Base-by-base conservation (phyloP, 257 asterid species). In the Solanum piurae region DNA sequence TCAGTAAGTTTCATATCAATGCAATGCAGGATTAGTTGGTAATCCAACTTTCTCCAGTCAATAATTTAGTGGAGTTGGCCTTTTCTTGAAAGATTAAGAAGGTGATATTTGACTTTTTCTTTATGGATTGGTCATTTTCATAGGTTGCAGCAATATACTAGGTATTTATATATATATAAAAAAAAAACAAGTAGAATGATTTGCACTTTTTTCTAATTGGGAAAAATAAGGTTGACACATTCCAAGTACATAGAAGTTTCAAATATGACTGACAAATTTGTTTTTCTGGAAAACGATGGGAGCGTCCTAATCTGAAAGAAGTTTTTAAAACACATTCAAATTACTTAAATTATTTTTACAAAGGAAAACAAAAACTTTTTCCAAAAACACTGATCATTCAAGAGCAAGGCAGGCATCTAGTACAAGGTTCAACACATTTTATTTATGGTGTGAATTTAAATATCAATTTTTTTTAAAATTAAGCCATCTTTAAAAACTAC, bases 391-490 rank as follows among this genome's bases (percentile, higher is more conserved):
- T 62, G 29, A 7, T n/a, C 71, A 62, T 21, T 18, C n/a, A 55
- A 55, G 64, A 55, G 2, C 64, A 52, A 16, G 62, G 62, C 9
- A 52, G 62, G 16, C 62, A 52, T 52, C 62, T 52, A 52, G 62
- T 52, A 52, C 62, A 16, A 52, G 62, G 23, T 55, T 36, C 83
- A 74, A 74, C 83, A 21, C 20, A 74, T 10, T 1, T 38, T 38
- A 3, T 12, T 38, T 38, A 21, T 23, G 37, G n/a, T 8, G n/a
- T 7, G 20, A n/a, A 25, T 77, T 79, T 27, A 21, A 25, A 13
- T 16, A 25, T 4, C 13, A 25, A 9, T 9, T 42, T 42, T 7
- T 0, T 0, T 2, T 6, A 46, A 8, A 27, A 7, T 27, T 1
- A 46, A 29, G 13, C 20, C 44, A 9, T 49, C 31, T 49, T 8